Evolutionary conservation across 176 grass and related monocot genomes (phyloP).

Genomic region (Aegilops tauschii): DNA sequence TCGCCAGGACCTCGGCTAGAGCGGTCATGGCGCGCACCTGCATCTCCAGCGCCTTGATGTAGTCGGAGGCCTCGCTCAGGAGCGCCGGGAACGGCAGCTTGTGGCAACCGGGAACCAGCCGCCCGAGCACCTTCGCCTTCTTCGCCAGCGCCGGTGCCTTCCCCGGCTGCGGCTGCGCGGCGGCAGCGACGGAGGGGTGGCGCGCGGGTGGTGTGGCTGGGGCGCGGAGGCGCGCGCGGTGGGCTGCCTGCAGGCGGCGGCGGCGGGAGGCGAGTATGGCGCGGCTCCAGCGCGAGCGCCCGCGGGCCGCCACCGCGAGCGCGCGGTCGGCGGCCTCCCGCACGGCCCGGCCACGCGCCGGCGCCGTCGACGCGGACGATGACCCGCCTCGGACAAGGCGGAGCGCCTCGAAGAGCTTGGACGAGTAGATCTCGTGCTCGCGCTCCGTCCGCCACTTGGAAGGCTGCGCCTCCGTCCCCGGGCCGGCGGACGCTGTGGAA

Average conservation of each 20-base stretch:
- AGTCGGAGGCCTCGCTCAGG: constrained; percentile 71
- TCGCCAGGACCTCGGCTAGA: constrained; percentile 66
- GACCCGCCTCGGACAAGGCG: constrained; percentile 48
- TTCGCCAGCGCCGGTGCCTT: constrained; percentile 29
- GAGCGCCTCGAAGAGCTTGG: constrained; percentile 81
- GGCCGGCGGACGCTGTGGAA: neutral
- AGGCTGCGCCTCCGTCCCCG: neutral
- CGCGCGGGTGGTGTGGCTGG: neutral
- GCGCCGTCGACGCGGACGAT: neutral
- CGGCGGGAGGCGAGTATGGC: constrained; percentile 59
- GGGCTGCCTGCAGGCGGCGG: constrained; percentile 38
- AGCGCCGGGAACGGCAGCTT: constrained; percentile 67
- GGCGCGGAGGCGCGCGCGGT: constrained; percentile 33
- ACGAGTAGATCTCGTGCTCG: constrained; percentile 83
- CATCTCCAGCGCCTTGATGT: constrained; percentile 92
- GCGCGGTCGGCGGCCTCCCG: constrained; percentile 82
- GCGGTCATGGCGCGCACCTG: constrained; percentile 87
- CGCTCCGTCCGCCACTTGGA: constrained; percentile 77
- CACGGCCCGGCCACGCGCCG: constrained; percentile 46
- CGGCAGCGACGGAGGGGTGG: neutral
- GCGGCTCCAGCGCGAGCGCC: constrained; percentile 80
- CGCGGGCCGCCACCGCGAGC: constrained; percentile 65
- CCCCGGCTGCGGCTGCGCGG: neutral
- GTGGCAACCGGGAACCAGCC: constrained; percentile 78
- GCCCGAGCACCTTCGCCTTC: constrained; percentile 69